These are phyloP conservation scores for Aspergillus tubingensis DNA, from an alignment of 2,329 filamentous ascomycete species.

Conservation along the genomic window DNA sequence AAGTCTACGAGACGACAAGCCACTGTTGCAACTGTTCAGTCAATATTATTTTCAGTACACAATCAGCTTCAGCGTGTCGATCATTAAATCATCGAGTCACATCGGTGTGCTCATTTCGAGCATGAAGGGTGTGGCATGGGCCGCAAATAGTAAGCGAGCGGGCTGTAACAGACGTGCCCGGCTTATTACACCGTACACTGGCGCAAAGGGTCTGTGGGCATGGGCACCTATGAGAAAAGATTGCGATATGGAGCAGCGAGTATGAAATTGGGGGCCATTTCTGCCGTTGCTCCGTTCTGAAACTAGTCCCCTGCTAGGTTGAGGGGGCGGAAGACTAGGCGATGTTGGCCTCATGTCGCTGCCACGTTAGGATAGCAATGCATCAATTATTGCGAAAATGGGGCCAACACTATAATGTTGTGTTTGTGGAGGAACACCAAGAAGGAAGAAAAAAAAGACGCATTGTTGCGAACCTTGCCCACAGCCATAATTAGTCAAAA, in stretches of 20 bases:
- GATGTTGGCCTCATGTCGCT: neutral
- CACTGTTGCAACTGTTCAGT: neutral
- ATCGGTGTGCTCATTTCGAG: neutral
- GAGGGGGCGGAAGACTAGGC: neutral
- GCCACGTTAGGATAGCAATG: neutral
- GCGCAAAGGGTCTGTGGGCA: neutral
- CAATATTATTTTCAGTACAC: neutral
- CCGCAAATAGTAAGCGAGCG: neutral
- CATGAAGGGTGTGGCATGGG: neutral
- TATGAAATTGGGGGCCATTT: conserved; percentile 5
- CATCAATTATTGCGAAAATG: neutral
- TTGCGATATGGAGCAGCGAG: neutral
- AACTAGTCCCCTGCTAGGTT: neutral
- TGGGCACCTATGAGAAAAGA: neutral
- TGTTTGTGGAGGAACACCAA: neutral
- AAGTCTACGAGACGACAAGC: neutral
- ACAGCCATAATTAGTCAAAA: no score
- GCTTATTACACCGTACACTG: neutral
- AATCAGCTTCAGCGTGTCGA: neutral
- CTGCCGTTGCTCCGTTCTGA: neutral
- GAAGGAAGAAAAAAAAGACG: neutral
- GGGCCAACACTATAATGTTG: conserved; percentile 1
- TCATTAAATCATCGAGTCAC: neutral
- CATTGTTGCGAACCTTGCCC: neutral
- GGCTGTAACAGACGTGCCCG: neutral